Percentiles rank a stretch among this genome's conserved stretches.
phyloP scores from a whole-genome alignment of 257 asterid species.

The Sherardia arvensis region DNA sequence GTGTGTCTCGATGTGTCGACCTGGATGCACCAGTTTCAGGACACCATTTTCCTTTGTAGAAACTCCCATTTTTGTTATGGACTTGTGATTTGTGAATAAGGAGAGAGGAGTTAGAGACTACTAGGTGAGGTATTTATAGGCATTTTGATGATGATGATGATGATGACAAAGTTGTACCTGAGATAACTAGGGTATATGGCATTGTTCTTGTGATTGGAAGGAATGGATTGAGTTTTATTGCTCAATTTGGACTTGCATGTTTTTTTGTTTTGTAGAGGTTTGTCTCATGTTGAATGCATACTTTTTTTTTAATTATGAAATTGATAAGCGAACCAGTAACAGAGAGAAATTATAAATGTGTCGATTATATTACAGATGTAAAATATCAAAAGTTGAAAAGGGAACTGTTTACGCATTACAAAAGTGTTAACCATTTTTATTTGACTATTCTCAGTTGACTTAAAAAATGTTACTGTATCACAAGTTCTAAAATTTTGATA shows the following conservation, averaged over 20 bases:
- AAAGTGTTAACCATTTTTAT: too few relatives aligned
- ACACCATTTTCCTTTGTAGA: constrained; percentile 27
- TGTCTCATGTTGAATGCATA: background rate
- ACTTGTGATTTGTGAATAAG: background rate
- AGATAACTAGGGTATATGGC: background rate
- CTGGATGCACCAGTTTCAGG: constrained; percentile 50
- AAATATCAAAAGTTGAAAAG: too few relatives aligned
- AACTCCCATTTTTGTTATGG: constrained; percentile 16
- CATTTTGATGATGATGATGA: background rate
- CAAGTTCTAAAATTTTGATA: too few relatives aligned
- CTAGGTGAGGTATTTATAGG: background rate
- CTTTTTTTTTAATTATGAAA: too few relatives aligned
- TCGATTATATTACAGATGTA: too few relatives aligned
- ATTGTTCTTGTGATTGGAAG: constrained; percentile 12
- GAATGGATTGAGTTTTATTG: background rate
- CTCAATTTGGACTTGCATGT: background rate
- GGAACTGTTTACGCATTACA: too few relatives aligned
- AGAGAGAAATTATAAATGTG: too few relatives aligned
- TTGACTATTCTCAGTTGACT: too few relatives aligned
- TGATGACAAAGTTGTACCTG: constrained; percentile 12
- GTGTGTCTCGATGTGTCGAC: constrained; percentile 31
- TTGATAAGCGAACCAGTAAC: too few relatives aligned
- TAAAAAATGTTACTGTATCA: too few relatives aligned
- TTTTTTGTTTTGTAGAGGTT: background rate
- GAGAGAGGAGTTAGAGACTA: background rate